These are phyloP conservation scores for Torulaspora microellipsoides DNA, from an alignment of 805 yeast species.

Conservation along the genomic window DNA sequence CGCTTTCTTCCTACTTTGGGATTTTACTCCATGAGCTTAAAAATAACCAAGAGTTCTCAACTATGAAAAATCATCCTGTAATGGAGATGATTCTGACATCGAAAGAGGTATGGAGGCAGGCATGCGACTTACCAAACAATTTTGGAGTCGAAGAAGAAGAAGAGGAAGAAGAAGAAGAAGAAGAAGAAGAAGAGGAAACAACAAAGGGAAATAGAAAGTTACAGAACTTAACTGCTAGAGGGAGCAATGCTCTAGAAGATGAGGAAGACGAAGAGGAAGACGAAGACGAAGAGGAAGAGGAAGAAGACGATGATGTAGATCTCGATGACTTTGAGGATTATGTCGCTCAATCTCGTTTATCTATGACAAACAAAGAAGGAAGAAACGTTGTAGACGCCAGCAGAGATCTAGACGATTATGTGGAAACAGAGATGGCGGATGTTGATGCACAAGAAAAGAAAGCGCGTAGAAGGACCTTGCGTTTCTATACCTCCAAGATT, in stretches of 20 bases:
- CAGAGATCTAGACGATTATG: constrained; percentile 46
- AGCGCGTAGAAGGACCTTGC: constrained; percentile 70
- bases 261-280: constrained; percentile 20
- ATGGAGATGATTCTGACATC: constrained; percentile 82
- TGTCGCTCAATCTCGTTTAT: constrained; percentile 48
- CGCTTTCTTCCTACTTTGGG: constrained; percentile 75
- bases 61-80: constrained; percentile 81
- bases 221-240: constrained; percentile 11
- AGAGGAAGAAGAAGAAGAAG: constrained; percentile 21
- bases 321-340: constrained; percentile 46
- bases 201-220: constrained; percentile 12
- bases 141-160: constrained; percentile 26
- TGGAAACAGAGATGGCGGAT: constrained; percentile 71
- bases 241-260: not conserved
- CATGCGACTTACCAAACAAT: constrained; percentile 46
- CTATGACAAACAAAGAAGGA: constrained; percentile 37
- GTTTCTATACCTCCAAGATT: constrained; percentile 95
- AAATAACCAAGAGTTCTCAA: constrained; percentile 49
- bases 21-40: constrained; percentile 55
- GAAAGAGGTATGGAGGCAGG: constrained; percentile 88
- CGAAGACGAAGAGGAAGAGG: constrained; percentile 25
- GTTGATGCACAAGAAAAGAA: constrained; percentile 85
- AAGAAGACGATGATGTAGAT: constrained; percentile 26
- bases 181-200: constrained; percentile 17
- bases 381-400: constrained; percentile 12